Evolutionary conservation across 2,329 filamentous ascomycete species (phyloP), one percentile per base, ranked within the genome.

Genomic region (Colletotrichum cuscutae): DNA sequence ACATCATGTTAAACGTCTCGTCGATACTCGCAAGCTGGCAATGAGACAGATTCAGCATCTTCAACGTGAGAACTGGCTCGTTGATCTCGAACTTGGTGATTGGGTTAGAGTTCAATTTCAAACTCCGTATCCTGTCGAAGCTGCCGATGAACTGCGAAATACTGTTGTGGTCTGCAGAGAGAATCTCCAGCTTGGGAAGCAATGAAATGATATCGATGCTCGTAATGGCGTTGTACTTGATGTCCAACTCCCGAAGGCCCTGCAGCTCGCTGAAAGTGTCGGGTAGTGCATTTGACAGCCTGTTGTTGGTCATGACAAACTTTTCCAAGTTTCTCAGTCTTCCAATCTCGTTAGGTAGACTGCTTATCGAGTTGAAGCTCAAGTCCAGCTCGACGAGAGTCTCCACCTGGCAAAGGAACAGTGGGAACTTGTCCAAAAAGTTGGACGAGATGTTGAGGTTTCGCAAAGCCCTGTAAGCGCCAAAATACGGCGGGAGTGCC

Each of bases 261-360:
- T 89, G 84, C 8, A 98, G 85, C n/a, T 93, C 87, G 74, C 87
- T 89, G 78, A 98, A 94, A 0, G 91, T 89, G 1, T 89, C 84
- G 9, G 95, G 94, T 46, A 98, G 90, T 7, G 91, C 87, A 3
- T 94, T 94, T 24, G 89, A 89, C 15, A 99, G 86, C 73, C 93
- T 92, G 82, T 99, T 99, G 84, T 99, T 99, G 2, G 97, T 98
- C 77, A 98, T 96, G 84, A 97, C 80, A 94, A 99, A 89, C 75
- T 95, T 92, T 82, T 98, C 97, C 49, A 99, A 85, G 67, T 92
- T 94, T 71, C 88, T 90, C 71, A 99, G 84, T 68, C 91, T 90
- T 7, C 95, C 94, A 76, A 99, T 94, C 75, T 92, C 86, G 15
- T 92, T 91, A 0, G 95, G 95, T 8, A 99, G 85, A 66, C 86